A percentile compares a stretch with the other conserved stretches of the same genome.
phyloP scores from a whole-genome alignment of 306 rosid species.

The Inga leiocalycina region DNA sequence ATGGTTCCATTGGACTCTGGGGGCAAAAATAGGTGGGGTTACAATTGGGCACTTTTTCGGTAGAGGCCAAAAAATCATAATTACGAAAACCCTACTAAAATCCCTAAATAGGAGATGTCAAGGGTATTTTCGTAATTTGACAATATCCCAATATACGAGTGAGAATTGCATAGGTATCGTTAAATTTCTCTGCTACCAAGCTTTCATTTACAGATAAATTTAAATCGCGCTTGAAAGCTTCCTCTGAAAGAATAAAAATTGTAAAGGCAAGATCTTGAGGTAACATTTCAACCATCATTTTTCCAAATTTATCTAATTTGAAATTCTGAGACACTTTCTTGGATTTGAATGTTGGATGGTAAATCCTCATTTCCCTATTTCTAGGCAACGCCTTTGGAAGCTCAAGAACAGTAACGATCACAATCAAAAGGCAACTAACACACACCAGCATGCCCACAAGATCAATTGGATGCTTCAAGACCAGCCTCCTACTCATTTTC shows the following conservation, averaged over 20 bases:
- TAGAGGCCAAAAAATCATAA: too few relatives aligned
- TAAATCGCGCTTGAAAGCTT: conserved; percentile 73
- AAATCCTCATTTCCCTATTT: conserved; percentile 33
- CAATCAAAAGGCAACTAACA: conserved; percentile 48
- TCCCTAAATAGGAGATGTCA: too few relatives aligned
- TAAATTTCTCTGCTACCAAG: conserved; percentile 53
- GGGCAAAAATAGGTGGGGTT: too few relatives aligned
- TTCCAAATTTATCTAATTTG: conserved; percentile 53
- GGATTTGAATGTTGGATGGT: conserved; percentile 39
- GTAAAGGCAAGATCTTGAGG: conserved; percentile 90
- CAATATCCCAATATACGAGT: conserved; percentile 73
- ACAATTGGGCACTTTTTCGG: too few relatives aligned
- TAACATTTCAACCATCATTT: conserved; percentile 83
- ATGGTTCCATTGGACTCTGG: too few relatives aligned
- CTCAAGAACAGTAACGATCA: conserved; percentile 45
- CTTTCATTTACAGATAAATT: conserved; percentile 48
- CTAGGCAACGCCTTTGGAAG: conserved; percentile 59
- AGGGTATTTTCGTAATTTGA: too few relatives aligned
- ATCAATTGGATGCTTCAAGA: conserved; percentile 55
- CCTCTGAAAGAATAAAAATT: conserved; percentile 75
- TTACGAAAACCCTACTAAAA: too few relatives aligned
- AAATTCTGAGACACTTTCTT: conserved; percentile 39
- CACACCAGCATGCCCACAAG: conserved; percentile 51
- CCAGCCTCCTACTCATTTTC: conserved; percentile 50
- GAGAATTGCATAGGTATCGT: conserved; percentile 69